phyloP scores from a whole-genome alignment of 805 yeast genomes.

The Metschnikowia henanensis region DNA sequence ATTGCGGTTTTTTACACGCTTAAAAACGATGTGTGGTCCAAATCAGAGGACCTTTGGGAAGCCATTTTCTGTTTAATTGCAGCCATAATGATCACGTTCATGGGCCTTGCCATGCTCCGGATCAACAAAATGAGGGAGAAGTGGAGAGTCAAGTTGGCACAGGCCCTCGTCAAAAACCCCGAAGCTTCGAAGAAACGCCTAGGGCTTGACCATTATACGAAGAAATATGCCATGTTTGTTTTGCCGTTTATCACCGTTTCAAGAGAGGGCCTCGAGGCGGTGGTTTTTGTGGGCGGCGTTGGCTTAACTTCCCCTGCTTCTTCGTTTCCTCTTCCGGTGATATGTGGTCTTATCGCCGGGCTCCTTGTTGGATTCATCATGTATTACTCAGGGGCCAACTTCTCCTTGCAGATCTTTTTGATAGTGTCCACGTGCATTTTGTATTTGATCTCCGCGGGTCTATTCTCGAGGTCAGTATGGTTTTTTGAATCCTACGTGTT shows the following conservation, averaged over 20 bases:
- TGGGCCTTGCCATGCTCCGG: constrained; percentile 97
- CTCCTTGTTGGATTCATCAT: constrained; percentile 63
- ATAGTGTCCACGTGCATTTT: constrained; percentile 85
- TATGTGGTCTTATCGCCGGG: constrained; percentile 84
- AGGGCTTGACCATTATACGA: constrained; percentile 53
- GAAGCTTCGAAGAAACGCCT: constrained; percentile 41
- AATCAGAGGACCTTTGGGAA: constrained; percentile 52
- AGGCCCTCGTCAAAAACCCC: constrained; percentile 58
- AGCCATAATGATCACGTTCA: constrained; percentile 78
- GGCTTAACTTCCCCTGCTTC: constrained; percentile 29
- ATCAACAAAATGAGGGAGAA: constrained; percentile 95
- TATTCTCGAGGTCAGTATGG: constrained; percentile 94
- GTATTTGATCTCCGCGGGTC: constrained; percentile 37
- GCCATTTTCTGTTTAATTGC: constrained; percentile 57
- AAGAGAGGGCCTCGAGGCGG: constrained; percentile 81
- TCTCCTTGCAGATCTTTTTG: constrained; percentile 84
- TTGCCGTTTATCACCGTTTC: constrained; percentile 88
- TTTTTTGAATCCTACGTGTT: constrained; percentile 70
- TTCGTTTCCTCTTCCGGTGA: constrained; percentile 90
- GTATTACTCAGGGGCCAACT: constrained; percentile 78
- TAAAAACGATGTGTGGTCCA: constrained; percentile 49
- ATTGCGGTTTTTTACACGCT: constrained; percentile 67
- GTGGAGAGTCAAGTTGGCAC: constrained; percentile 41
- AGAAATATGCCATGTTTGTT: constrained; percentile 84
- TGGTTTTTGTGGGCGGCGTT: constrained; percentile 47